These are phyloP conservation scores for Cutaneotrichosporon sp. DNA, from an alignment of 1,284 basidiomycete genomes.

Conservation along the genomic window DNA sequence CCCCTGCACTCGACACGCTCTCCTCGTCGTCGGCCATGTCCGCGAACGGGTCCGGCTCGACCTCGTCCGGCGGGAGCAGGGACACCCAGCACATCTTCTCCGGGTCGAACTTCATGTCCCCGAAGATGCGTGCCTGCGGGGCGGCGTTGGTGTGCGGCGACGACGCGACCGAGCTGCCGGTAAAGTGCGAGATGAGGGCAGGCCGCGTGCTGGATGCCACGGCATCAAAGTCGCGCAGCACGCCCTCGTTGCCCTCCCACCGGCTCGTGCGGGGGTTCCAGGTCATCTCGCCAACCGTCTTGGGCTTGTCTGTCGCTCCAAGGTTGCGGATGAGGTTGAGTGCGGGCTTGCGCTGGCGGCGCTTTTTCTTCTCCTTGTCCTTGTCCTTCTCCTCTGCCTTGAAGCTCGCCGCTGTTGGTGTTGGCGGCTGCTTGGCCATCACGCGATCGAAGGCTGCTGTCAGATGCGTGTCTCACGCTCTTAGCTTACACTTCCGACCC, in stretches of 20 bases:
- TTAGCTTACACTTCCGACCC: constrained; percentile 43
- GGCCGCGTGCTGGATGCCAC: constrained; percentile 84
- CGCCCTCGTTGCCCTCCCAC: constrained; percentile 96
- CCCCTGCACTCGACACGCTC: constrained; percentile 53
- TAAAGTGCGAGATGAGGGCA: constrained; percentile 88
- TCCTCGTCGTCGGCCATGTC: constrained; percentile 84
- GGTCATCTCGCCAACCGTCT: constrained; percentile 92
- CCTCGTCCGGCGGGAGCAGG: constrained; percentile 77
- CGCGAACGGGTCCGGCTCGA: constrained; percentile 89
- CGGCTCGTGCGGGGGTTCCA: constrained; percentile 87
- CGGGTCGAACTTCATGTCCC: constrained; percentile 97
- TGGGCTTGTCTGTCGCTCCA: constrained; percentile 67
- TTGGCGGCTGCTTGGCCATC: constrained; percentile 5
- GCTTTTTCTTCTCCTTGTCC: constrained; percentile 36
- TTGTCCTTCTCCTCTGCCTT: constrained; percentile 52
- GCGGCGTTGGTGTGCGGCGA: constrained; percentile 14
- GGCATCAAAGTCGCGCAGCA: constrained; percentile 84
- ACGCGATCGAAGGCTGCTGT: constrained; percentile 7
- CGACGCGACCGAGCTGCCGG: constrained; percentile 64
- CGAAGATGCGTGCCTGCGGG: constrained; percentile 67
- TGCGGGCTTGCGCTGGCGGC: constrained; percentile 65
- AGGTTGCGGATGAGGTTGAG: constrained; percentile 73
- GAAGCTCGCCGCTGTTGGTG: constrained; percentile 1
- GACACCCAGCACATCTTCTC: constrained; percentile 91
- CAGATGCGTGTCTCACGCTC: not conserved